Evolutionary conservation across 441 rosid species (phyloP).

Genomic region (Omphalea diandra): DNA sequence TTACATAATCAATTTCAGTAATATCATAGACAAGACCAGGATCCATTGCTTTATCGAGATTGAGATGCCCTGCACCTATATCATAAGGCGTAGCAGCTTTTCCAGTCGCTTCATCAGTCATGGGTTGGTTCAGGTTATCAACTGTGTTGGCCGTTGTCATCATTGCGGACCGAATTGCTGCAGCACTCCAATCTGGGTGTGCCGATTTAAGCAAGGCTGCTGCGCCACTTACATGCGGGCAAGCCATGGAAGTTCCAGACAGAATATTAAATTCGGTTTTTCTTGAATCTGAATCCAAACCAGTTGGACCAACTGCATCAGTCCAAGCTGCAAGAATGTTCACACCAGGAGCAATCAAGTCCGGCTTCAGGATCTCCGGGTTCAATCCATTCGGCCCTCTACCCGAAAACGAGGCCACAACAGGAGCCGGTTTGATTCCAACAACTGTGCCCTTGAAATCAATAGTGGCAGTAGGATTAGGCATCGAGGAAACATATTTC

Average conservation of each 20-base stretch:
- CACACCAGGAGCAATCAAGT: conserved; percentile 72
- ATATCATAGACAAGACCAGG: conserved; percentile 79
- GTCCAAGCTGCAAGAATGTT: conserved; percentile 84
- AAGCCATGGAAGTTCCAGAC: conserved; percentile 84
- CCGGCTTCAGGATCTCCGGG: conserved; percentile 75
- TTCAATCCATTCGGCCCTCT: conserved; percentile 76
- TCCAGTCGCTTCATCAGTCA: conserved; percentile 70
- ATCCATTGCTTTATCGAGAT: conserved; percentile 72
- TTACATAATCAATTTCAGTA: conserved; percentile 53
- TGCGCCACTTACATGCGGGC: conserved; percentile 76
- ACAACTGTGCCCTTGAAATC: conserved; percentile 66
- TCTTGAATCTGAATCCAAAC: conserved; percentile 56
- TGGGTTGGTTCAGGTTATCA: conserved; percentile 44
- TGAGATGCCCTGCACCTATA: conserved; percentile 69
- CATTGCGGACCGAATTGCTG: conserved; percentile 68
- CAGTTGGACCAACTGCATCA: conserved; percentile 66
- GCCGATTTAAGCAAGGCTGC: conserved; percentile 82
- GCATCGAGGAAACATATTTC: conserved; percentile 41
- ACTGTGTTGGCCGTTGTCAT: conserved; percentile 62
- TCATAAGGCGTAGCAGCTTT: conserved; percentile 55
- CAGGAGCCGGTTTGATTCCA: conserved; percentile 77
- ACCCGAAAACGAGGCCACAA: conserved; percentile 77
- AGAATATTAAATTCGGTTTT: conserved; percentile 71
- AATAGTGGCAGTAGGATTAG: conserved; percentile 53
- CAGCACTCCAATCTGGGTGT: conserved; percentile 71